Conservation (phyloP, 805 yeast genomes). For the Pichia pseudocactophila region DNA sequence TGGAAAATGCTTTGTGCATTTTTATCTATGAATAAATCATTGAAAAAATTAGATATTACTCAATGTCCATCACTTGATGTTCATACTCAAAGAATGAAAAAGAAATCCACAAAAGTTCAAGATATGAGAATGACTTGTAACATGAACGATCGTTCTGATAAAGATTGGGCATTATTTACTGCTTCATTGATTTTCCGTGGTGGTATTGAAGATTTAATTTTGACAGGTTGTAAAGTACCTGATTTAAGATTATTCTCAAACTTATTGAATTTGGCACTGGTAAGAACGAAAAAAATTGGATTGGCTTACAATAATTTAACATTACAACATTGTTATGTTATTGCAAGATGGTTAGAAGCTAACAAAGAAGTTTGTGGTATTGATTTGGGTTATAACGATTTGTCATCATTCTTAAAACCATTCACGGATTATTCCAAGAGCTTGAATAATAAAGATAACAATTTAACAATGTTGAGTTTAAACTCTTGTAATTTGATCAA, state of each 20-base stretch:
- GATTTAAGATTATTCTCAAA: constrained; percentile 47
- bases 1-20: constrained; percentile 80
- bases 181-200: constrained; percentile 61
- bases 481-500: constrained; percentile 53
- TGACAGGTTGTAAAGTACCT: constrained; percentile 66
- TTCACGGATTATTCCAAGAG: constrained; percentile 28
- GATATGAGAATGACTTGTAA: constrained; percentile 37
- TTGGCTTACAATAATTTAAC: constrained; percentile 66
- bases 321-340: constrained; percentile 44
- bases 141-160: constrained; percentile 51
- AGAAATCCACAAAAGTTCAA: constrained; percentile 17
- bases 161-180: constrained; percentile 76
- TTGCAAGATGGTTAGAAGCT: constrained; percentile 50
- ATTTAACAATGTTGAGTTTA: constrained; percentile 46
- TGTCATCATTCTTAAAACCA: constrained; percentile 32
- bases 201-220: constrained; percentile 69
- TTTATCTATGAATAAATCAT: constrained; percentile 48
- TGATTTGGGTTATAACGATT: constrained; percentile 78
- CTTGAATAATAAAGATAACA: constrained; percentile 8
- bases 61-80: constrained; percentile 48
- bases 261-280: constrained; percentile 48
- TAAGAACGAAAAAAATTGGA: constrained; percentile 57
- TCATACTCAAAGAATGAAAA: constrained; percentile 32
- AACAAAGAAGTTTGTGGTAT: constrained; percentile 50
- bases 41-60: constrained; percentile 59